These are phyloP conservation scores for Eudorina sp. DNA, from an alignment of 139 green algal species.

Conservation along the genomic window DNA sequence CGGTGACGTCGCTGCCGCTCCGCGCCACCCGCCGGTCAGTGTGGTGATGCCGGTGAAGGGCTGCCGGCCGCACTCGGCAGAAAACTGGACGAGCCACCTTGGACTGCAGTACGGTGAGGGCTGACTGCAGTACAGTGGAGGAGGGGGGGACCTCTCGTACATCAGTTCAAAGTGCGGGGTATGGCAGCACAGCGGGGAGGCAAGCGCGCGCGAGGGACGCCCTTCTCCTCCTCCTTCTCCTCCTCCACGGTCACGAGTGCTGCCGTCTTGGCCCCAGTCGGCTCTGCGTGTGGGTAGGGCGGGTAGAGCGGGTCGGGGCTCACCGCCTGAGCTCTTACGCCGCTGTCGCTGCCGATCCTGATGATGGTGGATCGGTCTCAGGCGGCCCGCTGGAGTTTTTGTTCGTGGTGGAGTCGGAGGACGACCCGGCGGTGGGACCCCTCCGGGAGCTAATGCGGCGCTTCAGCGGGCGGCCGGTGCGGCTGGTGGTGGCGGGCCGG, in stretches of 20 bases:
- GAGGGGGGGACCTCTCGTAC: not conserved
- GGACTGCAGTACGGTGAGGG: constrained; percentile 67
- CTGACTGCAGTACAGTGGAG: not conserved
- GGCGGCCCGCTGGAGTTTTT: constrained; percentile 78
- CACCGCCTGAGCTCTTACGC: too few relatives aligned
- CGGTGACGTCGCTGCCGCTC: not conserved
- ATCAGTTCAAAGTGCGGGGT: too few relatives aligned
- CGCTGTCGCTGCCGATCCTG: too few relatives aligned
- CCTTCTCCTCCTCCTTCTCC: too few relatives aligned
- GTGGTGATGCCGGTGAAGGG: constrained; percentile 84
- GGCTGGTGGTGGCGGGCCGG: constrained; percentile 64
- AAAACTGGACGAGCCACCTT: constrained; percentile 79
- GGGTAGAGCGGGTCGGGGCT: too few relatives aligned
- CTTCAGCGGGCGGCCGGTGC: not conserved
- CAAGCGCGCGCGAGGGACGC: too few relatives aligned
- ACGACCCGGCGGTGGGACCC: constrained; percentile 61
- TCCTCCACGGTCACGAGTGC: too few relatives aligned
- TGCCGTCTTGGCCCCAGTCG: too few relatives aligned
- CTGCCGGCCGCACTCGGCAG: constrained; percentile 66
- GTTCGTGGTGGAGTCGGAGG: constrained; percentile 79
- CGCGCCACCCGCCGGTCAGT: constrained; percentile 60
- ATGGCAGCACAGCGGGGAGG: too few relatives aligned
- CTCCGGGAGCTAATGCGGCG: constrained; percentile 36
- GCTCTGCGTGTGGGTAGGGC: too few relatives aligned
- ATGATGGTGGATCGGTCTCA: too few relatives aligned